Evolutionary conservation across 129 eudicot species (phyloP).

Genomic region (Saussurea involucrata): DNA sequence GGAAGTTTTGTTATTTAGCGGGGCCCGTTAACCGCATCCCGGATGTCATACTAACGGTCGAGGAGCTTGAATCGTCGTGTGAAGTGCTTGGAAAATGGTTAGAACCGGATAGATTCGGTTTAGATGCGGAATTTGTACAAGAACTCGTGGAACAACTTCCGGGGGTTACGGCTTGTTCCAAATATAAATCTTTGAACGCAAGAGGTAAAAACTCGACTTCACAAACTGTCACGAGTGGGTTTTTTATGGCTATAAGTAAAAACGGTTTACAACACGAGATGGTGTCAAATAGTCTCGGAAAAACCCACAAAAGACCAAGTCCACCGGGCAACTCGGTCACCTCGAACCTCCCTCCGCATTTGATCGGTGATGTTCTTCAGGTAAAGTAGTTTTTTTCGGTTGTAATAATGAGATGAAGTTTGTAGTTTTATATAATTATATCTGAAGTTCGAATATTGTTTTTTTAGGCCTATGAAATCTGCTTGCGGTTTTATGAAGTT

Average conservation of each 20-base stretch:
- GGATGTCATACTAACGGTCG: slow-evolving; percentile 27
- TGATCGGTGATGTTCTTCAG: slow-evolving; percentile 92
- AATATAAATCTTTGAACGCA: slow-evolving; percentile 44
- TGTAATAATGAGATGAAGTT: not conserved
- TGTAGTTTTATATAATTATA: not conserved
- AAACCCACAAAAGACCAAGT: slow-evolving; percentile 34
- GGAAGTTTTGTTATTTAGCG: slow-evolving; percentile 53
- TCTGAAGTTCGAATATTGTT: slow-evolving; percentile 6
- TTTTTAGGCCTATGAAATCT: slow-evolving; percentile 72
- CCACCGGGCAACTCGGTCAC: slow-evolving; percentile 66
- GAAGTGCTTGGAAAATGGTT: slow-evolving; percentile 61
- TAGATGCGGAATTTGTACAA: slow-evolving; percentile 81
- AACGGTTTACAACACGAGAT: slow-evolving; percentile 28
- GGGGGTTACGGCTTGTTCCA: slow-evolving; percentile 46
- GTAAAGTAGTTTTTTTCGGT: slow-evolving; percentile 28
- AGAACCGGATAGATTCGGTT: slow-evolving; percentile 70
- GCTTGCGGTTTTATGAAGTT: slow-evolving; percentile 70
- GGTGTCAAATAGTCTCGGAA: slow-evolving; percentile 28
- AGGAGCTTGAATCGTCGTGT: slow-evolving; percentile 41
- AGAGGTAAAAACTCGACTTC: slow-evolving; percentile 37
- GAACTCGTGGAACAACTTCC: slow-evolving; percentile 92
- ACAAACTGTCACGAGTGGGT: slow-evolving; percentile 71
- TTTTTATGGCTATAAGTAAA: slow-evolving; percentile 54
- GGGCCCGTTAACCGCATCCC: slow-evolving; percentile 48
- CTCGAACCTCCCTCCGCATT: slow-evolving; percentile 62